Base-by-base conservation (phyloP, 352 stramenopile species). In the Globisporangium radiosum region DNA sequence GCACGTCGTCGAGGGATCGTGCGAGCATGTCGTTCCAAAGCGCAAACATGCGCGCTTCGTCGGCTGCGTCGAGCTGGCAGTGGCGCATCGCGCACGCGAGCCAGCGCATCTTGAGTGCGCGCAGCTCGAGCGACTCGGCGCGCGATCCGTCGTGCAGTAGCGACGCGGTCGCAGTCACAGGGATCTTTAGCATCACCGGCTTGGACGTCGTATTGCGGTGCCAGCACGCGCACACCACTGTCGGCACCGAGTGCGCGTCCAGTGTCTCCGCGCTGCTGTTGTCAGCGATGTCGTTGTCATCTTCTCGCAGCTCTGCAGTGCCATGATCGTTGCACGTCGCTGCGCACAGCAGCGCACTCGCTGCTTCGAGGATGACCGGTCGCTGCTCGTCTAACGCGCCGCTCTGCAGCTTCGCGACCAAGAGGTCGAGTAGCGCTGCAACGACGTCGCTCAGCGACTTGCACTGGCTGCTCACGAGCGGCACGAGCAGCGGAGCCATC, bases 41-140 rank as follows among this genome's bases (percentile, higher is more conserved):
- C 5, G 66, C 68, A 11, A 70, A 10, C 17, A 57, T 52, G 39
- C 66, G 60, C 36, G 60, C 25, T 25, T 72, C 61, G 7, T 56
- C 63, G 50, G 37, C 47, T 51, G 58, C 68, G 37, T 75, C 63
- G 40, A 82, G 51, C 33, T 70, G 52, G 60, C 74, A 86, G 48
- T 86, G 76, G 44, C 69, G 59, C 39, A 81, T 68, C 2, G 81
- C 52, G 39, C 63, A 78, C 25, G 68, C 65, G 14, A 84, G 53
- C 15, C 70, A 56, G 17, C 60, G 59, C 14, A 76, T 66, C 52
- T 55, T 64, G 43, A 60, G 44, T 2, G 65, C 38, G 8, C 70
- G 72, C 14, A 72, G 53, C 15, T 19, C 56, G 45, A 68, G 62
- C 13, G 63, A 62, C 7, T 33, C 40, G 9, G 38, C 13, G 38